phyloP scores from a whole-genome alignment of 192 early-diverging fungal species.

The Pilaira anomala region DNA sequence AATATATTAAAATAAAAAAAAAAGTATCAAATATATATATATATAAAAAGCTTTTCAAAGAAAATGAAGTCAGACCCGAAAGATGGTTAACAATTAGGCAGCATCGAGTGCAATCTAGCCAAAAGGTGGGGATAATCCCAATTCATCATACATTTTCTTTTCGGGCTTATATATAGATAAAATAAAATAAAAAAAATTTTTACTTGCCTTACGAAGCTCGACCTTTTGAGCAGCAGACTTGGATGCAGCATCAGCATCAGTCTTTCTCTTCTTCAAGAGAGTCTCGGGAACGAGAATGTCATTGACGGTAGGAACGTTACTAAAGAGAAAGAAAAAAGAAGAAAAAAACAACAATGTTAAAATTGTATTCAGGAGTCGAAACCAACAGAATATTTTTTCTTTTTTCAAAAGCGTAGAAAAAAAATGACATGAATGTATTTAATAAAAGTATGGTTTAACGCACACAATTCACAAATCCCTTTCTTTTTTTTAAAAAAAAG shows the following conservation, averaged over 20 bases:
- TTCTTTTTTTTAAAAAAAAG: no score
- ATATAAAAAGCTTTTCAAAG: neutral
- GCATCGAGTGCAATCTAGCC: constrained; percentile 22
- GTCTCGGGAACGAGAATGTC: constrained; percentile 83
- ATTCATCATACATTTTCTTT: neutral
- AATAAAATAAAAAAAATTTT: neutral
- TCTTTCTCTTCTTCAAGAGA: constrained; percentile 83
- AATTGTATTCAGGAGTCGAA: no score
- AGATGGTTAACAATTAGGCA: constrained; percentile 54
- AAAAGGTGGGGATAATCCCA: neutral
- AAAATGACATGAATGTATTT: no score
- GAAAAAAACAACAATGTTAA: neutral
- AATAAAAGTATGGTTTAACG: no score
- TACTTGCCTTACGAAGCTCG: constrained; percentile 52
- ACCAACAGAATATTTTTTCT: no score
- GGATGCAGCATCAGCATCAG: constrained; percentile 67
- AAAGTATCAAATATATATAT: neutral
- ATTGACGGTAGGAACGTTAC: constrained; percentile 57
- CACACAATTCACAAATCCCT: no score
- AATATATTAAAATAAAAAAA: neutral
- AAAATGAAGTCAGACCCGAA: constrained; percentile 68
- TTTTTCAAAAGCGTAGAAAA: no score
- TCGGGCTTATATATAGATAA: neutral
- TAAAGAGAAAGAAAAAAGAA: constrained; percentile 17
- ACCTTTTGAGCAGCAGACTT: constrained; percentile 49